These are phyloP conservation scores for Penstemon eatonii DNA, from an alignment of 257 asterid genomes.

Conservation along the genomic window DNA sequence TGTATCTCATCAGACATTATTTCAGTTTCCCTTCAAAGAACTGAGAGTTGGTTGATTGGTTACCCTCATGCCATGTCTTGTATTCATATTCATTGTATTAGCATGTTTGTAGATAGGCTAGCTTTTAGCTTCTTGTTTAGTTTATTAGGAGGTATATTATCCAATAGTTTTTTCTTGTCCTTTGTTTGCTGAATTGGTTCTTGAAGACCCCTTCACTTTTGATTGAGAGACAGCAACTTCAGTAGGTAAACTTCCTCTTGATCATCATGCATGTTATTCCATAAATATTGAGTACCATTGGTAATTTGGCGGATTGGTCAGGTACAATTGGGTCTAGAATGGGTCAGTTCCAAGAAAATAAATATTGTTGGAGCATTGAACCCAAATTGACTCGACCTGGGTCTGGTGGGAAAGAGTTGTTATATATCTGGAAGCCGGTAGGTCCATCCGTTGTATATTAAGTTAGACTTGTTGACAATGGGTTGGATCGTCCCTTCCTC, in stretches of 20 bases:
- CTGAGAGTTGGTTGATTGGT: slow-evolving; percentile 9
- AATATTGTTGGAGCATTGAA: too few relatives aligned
- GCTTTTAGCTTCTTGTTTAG: background rate
- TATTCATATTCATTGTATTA: slow-evolving; percentile 1
- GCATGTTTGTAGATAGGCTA: background rate
- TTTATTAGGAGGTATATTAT: background rate
- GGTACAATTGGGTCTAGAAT: too few relatives aligned
- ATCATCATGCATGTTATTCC: background rate
- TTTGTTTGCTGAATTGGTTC: background rate
- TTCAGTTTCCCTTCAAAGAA: background rate
- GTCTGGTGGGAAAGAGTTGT: too few relatives aligned
- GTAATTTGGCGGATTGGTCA: too few relatives aligned
- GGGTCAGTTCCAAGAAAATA: too few relatives aligned
- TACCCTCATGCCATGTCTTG: slow-evolving; percentile 21
- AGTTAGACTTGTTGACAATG: too few relatives aligned
- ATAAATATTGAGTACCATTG: too few relatives aligned
- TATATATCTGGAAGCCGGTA: too few relatives aligned
- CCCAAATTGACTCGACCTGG: too few relatives aligned
- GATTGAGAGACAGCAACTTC: background rate
- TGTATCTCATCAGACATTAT: background rate
- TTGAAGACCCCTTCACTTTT: background rate
- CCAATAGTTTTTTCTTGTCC: background rate
- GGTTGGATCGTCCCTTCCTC: too few relatives aligned
- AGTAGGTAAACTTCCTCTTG: background rate
- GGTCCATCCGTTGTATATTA: too few relatives aligned